Conservation (phyloP, 2,329 filamentous ascomycete species). For the Zasmidium citrigriseum region DNA sequence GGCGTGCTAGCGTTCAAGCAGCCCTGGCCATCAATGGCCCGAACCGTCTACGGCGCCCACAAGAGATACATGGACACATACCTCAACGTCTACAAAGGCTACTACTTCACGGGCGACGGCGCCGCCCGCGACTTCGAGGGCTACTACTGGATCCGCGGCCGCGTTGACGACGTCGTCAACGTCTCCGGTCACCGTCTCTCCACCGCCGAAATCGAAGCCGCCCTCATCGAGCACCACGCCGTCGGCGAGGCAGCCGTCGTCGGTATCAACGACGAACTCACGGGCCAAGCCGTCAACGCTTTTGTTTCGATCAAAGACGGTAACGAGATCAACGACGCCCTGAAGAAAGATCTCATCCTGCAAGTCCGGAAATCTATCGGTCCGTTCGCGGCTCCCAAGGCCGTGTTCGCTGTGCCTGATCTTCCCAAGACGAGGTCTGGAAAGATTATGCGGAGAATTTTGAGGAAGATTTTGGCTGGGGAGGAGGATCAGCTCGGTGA, state of each 20-base stretch:
- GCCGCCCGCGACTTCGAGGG: constrained; percentile 95
- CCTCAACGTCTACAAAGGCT: constrained; percentile 94
- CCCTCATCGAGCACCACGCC: constrained; percentile 84
- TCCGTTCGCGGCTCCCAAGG: constrained; percentile 94
- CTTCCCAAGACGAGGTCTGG: constrained; percentile 95
- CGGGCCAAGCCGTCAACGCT: constrained; percentile 94
- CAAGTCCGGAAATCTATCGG: constrained; percentile 98
- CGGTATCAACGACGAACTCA: constrained; percentile 88
- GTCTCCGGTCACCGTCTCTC: constrained; percentile 95
- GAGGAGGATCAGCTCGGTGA: constrained; percentile 98
- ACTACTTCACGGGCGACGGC: constrained; percentile 95
- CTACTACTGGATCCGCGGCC: constrained; percentile 99
- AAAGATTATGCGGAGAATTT: constrained; percentile 97
- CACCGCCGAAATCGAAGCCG: constrained; percentile 96
- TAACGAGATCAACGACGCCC: constrained; percentile 71
- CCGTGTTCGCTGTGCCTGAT: constrained; percentile 86
- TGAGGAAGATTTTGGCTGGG: constrained; percentile 94
- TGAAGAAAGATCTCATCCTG: constrained; percentile 89
- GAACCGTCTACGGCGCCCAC: constrained; percentile 96
- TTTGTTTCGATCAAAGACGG: constrained; percentile 92
- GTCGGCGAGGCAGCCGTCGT: constrained; percentile 96
- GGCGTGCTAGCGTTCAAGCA: constrained; percentile 97
- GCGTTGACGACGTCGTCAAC: constrained; percentile 98
- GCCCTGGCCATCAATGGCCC: constrained; percentile 96
- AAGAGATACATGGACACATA: constrained; percentile 99